A percentile compares a stretch with the other conserved stretches of the same genome.
phyloP scores from a whole-genome alignment of 1,284 basidiomycete genomes.

The Austroboletus niveus region DNA sequence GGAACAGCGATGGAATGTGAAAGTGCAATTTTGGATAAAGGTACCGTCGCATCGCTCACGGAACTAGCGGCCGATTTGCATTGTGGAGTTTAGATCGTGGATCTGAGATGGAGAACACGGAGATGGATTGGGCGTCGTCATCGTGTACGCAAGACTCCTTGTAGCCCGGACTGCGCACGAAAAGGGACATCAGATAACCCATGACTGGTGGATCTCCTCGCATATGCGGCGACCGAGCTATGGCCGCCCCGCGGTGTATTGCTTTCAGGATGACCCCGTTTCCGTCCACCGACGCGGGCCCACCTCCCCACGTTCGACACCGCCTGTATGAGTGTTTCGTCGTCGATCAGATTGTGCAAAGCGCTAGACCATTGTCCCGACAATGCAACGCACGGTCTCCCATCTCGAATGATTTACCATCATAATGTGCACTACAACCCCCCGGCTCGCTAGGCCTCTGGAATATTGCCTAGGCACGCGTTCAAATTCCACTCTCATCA shows the following conservation, averaged over 20 bases:
- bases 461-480: too few species aligned
- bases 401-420: conserved; percentile 4
- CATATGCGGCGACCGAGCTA: neutral
- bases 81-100: conserved; percentile 15
- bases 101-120: conserved; percentile 29
- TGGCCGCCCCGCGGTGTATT: conserved; percentile 2
- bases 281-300: neutral
- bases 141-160: conserved; percentile 6
- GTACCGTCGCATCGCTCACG: conserved; percentile 9
- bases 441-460: too few species aligned
- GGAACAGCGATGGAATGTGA: neutral
- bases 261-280: neutral
- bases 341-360: too few species aligned
- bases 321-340: neutral
- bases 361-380: too few species aligned
- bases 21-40: neutral
- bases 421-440: too few species aligned
- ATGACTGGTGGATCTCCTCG: conserved; percentile 1
- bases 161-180: conserved; percentile 8
- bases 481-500: neutral
- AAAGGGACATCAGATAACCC: conserved; percentile 1
- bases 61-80: conserved; percentile 24
- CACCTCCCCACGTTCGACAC: too few species aligned
- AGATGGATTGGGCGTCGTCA: conserved; percentile 19
- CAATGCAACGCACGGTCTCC: too few species aligned